phyloP scores from a whole-genome alignment of 352 stramenopile species.

The Phytophthora quininea region DNA sequence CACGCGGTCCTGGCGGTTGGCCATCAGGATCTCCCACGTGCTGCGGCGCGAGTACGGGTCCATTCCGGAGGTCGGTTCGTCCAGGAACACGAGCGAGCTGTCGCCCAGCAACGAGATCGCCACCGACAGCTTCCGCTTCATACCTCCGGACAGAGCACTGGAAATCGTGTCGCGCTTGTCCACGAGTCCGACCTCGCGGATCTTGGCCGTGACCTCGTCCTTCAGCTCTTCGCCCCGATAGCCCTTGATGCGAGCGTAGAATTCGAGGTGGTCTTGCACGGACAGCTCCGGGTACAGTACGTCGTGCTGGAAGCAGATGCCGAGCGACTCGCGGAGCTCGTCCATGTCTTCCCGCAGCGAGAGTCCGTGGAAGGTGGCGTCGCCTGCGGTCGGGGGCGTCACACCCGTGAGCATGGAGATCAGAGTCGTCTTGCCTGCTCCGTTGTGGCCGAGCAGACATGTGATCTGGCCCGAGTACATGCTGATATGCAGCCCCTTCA shows the following conservation, averaged over 20 bases:
- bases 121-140: constrained; percentile 91
- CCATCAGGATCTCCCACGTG: constrained; percentile 84
- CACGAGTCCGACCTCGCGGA: constrained; percentile 63
- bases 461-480: constrained; percentile 81
- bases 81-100: constrained; percentile 81
- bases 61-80: constrained; percentile 94
- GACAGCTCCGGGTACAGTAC: constrained; percentile 81
- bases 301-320: constrained; percentile 84
- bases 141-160: constrained; percentile 77
- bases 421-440: constrained; percentile 94
- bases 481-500: constrained; percentile 84
- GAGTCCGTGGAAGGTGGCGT: constrained; percentile 50
- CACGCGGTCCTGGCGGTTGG: constrained; percentile 54
- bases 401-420: constrained; percentile 84
- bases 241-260: constrained; percentile 71
- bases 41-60: constrained; percentile 94
- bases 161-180: constrained; percentile 57
- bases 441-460: constrained; percentile 93
- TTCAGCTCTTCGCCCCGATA: constrained; percentile 43
- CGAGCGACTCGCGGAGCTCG: constrained; percentile 62
- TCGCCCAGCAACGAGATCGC: constrained; percentile 86
- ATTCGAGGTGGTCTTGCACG: constrained; percentile 69
- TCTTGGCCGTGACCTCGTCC: constrained; percentile 40
- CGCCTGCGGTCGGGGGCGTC: constrained; percentile 45
- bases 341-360: constrained; percentile 74